Conservation (phyloP, 805 yeast genomes). For the Candida stauntonica region DNA sequence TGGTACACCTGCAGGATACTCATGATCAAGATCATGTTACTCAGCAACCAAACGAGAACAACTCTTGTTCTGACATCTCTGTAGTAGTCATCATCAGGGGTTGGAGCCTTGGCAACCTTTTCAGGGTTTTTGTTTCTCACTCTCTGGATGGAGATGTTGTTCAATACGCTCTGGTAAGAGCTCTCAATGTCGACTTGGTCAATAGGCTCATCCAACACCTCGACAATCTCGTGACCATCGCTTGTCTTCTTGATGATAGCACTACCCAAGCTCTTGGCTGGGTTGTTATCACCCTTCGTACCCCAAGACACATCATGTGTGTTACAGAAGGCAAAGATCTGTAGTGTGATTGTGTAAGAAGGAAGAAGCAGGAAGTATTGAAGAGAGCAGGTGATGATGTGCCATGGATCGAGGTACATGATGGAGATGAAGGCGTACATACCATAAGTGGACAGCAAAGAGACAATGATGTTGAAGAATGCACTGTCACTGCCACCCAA, state of each 20-base stretch:
- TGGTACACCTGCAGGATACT: conserved; percentile 79
- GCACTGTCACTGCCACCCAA: conserved; percentile 35
- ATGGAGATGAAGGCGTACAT: conserved; percentile 78
- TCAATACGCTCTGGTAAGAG: conserved; percentile 70
- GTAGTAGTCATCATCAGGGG: conserved; percentile 74
- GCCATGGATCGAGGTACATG: conserved; percentile 95
- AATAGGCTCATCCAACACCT: conserved; percentile 66
- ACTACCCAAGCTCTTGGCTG: conserved; percentile 62
- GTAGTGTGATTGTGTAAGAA: conserved; percentile 85
- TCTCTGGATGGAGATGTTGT: conserved; percentile 68
- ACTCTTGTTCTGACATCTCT: conserved; percentile 93
- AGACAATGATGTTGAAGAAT: conserved; percentile 74
- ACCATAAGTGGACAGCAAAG: conserved; percentile 88
- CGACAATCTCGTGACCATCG: conserved; percentile 73
- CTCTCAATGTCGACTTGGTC: conserved; percentile 76
- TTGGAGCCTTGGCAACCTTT: conserved; percentile 33
- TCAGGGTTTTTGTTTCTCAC: conserved; percentile 50
- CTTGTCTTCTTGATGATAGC: conserved; percentile 72
- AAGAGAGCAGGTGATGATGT: conserved; percentile 75
- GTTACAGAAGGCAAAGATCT: conserved; percentile 95
- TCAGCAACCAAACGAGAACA: conserved; percentile 89
- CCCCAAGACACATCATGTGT: conserved; percentile 99
- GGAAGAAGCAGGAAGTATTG: conserved; percentile 91
- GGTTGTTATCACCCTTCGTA: conserved; percentile 88
- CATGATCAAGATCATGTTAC: conserved; percentile 79